Percentiles rank a stretch among this genome's conserved stretches.
phyloP scores from a whole-genome alignment of 108 stramenopile genomes.

The Hondaea fermentalgiana region DNA sequence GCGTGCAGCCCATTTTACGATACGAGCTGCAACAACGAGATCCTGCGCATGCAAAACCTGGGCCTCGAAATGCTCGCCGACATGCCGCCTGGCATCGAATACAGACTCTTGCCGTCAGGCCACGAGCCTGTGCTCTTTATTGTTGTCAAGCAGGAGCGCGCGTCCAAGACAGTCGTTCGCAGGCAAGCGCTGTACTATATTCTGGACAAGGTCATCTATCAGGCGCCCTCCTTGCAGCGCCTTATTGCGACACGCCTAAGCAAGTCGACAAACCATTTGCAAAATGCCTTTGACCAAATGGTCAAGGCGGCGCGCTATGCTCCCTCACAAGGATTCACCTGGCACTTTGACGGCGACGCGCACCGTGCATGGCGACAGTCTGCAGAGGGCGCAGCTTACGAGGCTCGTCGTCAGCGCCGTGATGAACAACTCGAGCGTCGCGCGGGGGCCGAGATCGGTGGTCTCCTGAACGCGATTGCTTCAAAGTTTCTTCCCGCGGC shows the following conservation, averaged over 20 bases:
- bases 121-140: constrained; percentile 36
- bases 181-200: constrained; percentile 45
- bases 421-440: constrained; percentile 5
- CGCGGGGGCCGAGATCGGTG: neutral
- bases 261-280: constrained; percentile 35
- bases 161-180: constrained; percentile 4
- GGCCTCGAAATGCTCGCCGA: constrained; percentile 32
- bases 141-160: constrained; percentile 15
- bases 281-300: constrained; percentile 34
- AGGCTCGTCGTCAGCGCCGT: neutral
- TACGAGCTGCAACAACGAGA: constrained; percentile 42
- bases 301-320: neutral
- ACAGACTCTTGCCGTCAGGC: constrained; percentile 24
- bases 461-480: neutral
- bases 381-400: neutral
- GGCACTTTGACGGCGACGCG: constrained; percentile 16
- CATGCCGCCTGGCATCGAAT: constrained; percentile 38
- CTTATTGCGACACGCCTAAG: constrained; percentile 36
- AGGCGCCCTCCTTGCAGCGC: constrained; percentile 35
- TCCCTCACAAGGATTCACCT: neutral
- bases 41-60: constrained; percentile 41
- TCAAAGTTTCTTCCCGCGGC: neutral
- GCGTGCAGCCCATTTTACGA: constrained; percentile 44
- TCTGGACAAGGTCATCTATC: constrained; percentile 43
- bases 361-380: neutral